Evolutionary conservation across 2,329 filamentous ascomycete species (phyloP).

Genomic region (Colletotrichum tropicicola): DNA sequence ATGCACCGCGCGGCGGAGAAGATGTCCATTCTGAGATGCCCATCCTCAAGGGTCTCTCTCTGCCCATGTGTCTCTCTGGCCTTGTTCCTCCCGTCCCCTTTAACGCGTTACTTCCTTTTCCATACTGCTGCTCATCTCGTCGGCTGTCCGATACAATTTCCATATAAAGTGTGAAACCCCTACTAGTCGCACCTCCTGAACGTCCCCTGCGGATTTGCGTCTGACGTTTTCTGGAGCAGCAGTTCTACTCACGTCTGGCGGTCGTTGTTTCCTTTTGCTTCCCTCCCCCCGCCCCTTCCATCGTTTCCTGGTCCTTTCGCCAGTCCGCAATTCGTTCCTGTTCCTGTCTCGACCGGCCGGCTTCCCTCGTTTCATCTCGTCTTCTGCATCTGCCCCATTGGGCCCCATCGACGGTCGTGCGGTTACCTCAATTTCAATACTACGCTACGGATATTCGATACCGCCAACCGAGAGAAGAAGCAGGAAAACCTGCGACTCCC

Average conservation of each 20-base stretch:
- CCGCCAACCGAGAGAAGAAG: background rate
- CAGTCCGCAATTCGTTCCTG: background rate
- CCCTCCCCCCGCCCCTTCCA: background rate
- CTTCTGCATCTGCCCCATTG: conserved; percentile 10
- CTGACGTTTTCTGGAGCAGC: too few relatives aligned
- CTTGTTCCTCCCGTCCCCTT: background rate
- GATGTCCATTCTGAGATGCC: too few relatives aligned
- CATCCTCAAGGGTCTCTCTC: too few relatives aligned
- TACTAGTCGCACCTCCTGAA: background rate
- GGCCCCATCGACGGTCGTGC: conserved; percentile 9
- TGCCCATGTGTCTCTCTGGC: background rate
- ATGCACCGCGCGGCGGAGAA: too few relatives aligned
- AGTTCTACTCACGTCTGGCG: too few relatives aligned
- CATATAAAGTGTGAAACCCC: conserved; percentile 8
- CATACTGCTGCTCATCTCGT: background rate
- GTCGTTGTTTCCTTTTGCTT: too few relatives aligned
- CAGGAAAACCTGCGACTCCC: background rate
- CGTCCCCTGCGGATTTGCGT: too few relatives aligned
- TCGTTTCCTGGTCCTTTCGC: background rate
- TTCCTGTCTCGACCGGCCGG: conserved; percentile 5
- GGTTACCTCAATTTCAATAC: background rate
- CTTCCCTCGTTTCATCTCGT: conserved; percentile 23
- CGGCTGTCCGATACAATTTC: background rate
- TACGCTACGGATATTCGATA: background rate
- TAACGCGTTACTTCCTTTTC: background rate